Evolutionary conservation across 192 early-diverging fungal species (phyloP), one percentile per base, ranked within the genome.

Genomic region (Rhizophagus sp.): DNA sequence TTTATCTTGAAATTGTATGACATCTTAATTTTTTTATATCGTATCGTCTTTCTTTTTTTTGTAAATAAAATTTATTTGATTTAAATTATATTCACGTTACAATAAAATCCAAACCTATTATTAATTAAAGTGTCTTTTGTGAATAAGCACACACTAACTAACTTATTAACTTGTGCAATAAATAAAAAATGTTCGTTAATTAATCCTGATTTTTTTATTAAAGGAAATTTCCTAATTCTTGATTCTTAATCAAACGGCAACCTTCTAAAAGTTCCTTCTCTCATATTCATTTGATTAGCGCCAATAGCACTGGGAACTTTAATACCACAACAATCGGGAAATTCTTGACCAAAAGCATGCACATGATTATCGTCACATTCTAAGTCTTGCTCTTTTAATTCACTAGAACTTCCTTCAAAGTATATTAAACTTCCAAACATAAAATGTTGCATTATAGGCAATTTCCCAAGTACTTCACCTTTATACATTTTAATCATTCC

Each of bases 361-460:
- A 68, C 75, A 81, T 91, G 90, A n/a, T 87, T 85, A 82, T 88
- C 83, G 1, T 89, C 89, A n/a, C 90, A 85, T 41, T 92, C 87
- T 6, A 84, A 75, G 39, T 80, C 81, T 3, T 86, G 87, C 2
- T 83, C 81, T 24, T 73, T 25, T 34, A 69, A 80, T 15, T 79
- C 47, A 82, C 82, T 73, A 85, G 81, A 76, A 57, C 83, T 83
- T 7, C 90, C 90, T 75, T 91, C 88, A 82, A 99, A 99, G 33
- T 86, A 82, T 33, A 99, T 80, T 33, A 97, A 78, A 2, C 90
- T 89, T 25, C 97, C 98, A 90, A 99, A 99, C 81, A 97, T 87
- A 83, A 97, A 98, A 80, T 99, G 98, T 85, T 99, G 98, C 97
- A 98, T 98, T 68, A 99, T 97, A 3, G 98, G 98, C 36, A 99